phyloP scores from a whole-genome alignment of 306 rosid genomes.

The Malus sylvestris region DNA sequence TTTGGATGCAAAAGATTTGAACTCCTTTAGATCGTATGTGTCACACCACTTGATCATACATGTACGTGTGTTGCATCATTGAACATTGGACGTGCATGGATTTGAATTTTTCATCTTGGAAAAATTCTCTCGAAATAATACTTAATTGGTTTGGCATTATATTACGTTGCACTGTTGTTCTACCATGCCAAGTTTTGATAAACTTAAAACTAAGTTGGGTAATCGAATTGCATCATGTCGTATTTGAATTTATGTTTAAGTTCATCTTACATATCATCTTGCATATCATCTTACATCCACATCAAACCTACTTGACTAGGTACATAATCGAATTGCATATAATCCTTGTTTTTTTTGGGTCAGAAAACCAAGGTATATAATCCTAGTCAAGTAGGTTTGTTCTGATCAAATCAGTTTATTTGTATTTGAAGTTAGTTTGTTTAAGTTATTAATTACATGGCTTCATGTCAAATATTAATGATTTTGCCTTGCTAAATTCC shows the following conservation, averaged over 20 bases:
- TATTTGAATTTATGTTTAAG: not conserved
- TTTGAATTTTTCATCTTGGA: not conserved
- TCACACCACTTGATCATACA: no score
- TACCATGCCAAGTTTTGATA: not conserved
- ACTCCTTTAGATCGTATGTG: not conserved
- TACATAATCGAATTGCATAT: no score
- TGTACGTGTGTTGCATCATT: not conserved
- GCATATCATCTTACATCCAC: not conserved
- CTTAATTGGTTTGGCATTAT: not conserved
- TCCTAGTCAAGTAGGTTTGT: not conserved
- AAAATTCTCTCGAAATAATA: not conserved
- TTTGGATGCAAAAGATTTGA: no score
- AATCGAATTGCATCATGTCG: not conserved
- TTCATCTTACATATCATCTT: not conserved
- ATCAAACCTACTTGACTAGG: not conserved
- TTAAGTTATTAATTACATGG: not conserved
- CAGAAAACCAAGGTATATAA: not conserved
- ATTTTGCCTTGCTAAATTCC: not conserved
- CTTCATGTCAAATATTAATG: not conserved
- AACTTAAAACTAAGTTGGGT: not conserved
- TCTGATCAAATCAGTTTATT: not conserved
- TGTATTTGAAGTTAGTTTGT: not conserved
- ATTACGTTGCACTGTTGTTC: not conserved
- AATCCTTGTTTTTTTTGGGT: no score
- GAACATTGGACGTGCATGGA: not conserved